A percentile compares a stretch with the other conserved stretches of the same genome.
Conservation (phyloP, 139 green algal species). For the Chlorokybus atmophyticus region DNA sequence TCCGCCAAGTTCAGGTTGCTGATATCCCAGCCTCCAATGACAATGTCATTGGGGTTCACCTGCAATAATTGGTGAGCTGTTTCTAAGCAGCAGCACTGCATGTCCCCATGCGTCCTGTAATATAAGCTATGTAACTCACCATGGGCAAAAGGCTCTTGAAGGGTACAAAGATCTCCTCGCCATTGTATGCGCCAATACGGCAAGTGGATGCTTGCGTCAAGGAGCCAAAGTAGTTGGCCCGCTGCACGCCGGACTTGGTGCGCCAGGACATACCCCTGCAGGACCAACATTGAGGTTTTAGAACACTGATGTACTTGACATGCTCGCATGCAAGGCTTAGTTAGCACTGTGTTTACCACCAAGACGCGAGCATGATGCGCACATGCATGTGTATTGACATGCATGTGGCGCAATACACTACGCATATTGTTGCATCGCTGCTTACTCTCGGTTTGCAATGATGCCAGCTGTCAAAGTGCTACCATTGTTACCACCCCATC, state of each 20-base stretch:
- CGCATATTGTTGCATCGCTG: not conserved
- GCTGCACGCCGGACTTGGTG: constrained; percentile 89
- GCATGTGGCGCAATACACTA: too few relatives aligned
- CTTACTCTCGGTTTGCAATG: constrained; percentile 72
- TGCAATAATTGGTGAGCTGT: too few relatives aligned
- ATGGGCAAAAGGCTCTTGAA: constrained; percentile 61
- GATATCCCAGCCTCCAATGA: constrained; percentile 97
- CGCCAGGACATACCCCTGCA: constrained; percentile 78
- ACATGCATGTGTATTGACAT: too few relatives aligned
- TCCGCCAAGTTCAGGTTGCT: constrained; percentile 81
- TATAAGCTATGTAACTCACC: constrained; percentile 13
- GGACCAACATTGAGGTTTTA: not conserved
- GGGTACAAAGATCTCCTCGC: constrained; percentile 83
- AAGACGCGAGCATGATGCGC: too few relatives aligned
- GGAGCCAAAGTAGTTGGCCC: constrained; percentile 95
- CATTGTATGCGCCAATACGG: constrained; percentile 82
- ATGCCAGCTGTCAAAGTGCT: constrained; percentile 87
- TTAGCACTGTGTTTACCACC: too few relatives aligned
- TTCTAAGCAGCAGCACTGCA: too few relatives aligned
- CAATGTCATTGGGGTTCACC: constrained; percentile 86
- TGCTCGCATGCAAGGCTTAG: not conserved
- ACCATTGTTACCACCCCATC: constrained; percentile 96
- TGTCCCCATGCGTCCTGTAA: too few relatives aligned
- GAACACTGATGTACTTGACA: constrained; percentile 43
- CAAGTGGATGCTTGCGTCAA: constrained; percentile 89